phyloP scores from a whole-genome alignment of 805 yeast species.

The Priceomyces medius region DNA sequence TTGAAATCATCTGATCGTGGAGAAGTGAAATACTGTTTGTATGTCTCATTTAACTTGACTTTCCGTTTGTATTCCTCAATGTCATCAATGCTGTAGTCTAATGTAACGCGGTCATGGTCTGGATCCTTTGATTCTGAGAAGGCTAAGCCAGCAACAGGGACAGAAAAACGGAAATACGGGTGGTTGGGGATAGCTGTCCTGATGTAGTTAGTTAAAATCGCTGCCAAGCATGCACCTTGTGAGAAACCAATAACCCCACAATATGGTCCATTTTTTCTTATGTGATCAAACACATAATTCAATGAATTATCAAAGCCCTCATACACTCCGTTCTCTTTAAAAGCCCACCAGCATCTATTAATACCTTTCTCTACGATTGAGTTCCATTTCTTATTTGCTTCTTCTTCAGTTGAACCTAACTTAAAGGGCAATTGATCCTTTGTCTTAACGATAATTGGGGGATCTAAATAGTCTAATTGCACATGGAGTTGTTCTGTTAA shows the following conservation, averaged over 20 bases:
- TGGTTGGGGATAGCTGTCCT: conserved; percentile 20
- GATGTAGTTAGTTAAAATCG: conserved; percentile 26
- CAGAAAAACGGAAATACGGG: conserved; percentile 26
- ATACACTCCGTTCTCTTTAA: conserved; percentile 17
- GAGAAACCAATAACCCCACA: conserved; percentile 44
- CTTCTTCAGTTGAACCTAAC: conserved; percentile 24
- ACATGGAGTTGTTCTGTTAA: conserved; percentile 25
- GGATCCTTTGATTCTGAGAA: conserved; percentile 24
- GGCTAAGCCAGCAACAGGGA: conserved; percentile 36
- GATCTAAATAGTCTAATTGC: conserved; percentile 35
- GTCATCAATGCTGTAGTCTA: conserved; percentile 22
- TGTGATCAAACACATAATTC: conserved; percentile 23
- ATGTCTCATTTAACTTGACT: conserved; percentile 20
- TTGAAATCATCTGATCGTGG: conserved; percentile 10
- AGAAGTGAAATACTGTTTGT: conserved; percentile 18
- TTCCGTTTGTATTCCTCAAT: conserved; percentile 18
- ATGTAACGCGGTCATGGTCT: conserved; percentile 13
- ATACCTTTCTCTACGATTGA: conserved; percentile 23
- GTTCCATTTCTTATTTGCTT: conserved; percentile 29
- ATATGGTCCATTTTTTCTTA: conserved; percentile 39
- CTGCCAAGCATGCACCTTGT: conserved; percentile 43
- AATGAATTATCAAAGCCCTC: conserved; percentile 30
- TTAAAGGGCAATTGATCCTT: conserved; percentile 30
- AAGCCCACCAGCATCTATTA: conserved; percentile 42
- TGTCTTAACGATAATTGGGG: conserved; percentile 23